Evolutionary conservation across 176 grass and related monocot genomes (phyloP).

Genomic region (Poa annua): DNA sequence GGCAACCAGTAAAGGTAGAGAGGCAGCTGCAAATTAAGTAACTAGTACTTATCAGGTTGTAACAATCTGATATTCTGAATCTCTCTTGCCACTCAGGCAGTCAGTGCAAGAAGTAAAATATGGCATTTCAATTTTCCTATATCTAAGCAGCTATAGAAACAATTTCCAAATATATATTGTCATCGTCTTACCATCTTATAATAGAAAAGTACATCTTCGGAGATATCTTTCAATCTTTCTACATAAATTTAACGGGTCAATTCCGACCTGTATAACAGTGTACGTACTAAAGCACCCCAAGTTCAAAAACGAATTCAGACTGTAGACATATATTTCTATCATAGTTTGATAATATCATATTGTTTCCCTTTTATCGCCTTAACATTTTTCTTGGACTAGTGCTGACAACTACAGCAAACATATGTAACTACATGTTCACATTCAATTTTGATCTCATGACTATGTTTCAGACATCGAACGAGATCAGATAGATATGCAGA

Average conservation of each 20-base stretch:
- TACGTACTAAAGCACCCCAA: background rate
- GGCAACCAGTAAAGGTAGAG: background rate
- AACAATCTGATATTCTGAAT: background rate
- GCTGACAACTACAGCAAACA: background rate
- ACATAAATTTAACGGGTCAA: background rate
- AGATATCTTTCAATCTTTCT: background rate
- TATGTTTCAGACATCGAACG: background rate
- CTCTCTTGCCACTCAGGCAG: background rate
- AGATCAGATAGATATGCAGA: background rate
- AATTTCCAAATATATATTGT: background rate
- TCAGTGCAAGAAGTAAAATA: background rate
- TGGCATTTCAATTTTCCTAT: background rate
- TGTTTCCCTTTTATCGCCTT: background rate
- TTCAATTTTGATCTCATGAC: background rate
- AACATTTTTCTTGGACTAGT: background rate
- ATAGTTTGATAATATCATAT: background rate
- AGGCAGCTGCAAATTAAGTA: slow-evolving; percentile 4
- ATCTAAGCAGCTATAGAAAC: slow-evolving; percentile 7
- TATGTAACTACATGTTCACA: background rate
- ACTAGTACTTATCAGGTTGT: background rate
- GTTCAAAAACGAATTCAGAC: background rate
- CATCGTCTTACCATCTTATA: slow-evolving; percentile 1
- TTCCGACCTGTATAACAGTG: background rate
- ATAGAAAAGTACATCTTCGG: background rate
- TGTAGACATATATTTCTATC: background rate